phyloP scores from a whole-genome alignment of 768 basidiomycete genomes.

The Boletus sp. region DNA sequence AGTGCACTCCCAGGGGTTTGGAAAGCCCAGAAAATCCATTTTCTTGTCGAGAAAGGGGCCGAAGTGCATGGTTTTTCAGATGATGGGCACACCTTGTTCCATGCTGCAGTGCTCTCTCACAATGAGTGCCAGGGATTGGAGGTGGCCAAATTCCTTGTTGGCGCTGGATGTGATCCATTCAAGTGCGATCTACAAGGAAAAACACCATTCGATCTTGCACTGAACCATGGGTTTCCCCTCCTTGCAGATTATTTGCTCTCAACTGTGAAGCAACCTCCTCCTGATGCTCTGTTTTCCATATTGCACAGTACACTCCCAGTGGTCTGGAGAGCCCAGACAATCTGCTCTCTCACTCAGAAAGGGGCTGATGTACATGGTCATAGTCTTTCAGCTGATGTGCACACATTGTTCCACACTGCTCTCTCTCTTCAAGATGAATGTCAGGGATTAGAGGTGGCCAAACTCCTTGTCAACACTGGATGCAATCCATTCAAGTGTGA shows the following conservation, averaged over 20 bases:
- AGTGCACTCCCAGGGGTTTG: not conserved
- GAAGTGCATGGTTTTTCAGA: not conserved
- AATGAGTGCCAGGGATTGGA: not conserved
- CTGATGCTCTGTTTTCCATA: not conserved
- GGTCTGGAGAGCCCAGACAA: too few relatives aligned
- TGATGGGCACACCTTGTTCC: not conserved
- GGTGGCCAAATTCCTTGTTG: not conserved
- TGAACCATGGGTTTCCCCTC: not conserved
- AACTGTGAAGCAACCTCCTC: not conserved
- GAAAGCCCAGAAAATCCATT: not conserved
- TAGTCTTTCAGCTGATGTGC: not conserved
- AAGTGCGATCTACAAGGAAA: not conserved
- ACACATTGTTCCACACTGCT: not conserved
- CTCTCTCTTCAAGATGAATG: too few relatives aligned
- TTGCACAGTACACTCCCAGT: not conserved
- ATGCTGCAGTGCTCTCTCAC: not conserved
- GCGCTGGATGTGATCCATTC: constrained; percentile 7
- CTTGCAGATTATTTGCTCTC: not conserved
- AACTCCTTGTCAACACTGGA: constrained; percentile 2
- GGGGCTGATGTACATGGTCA: too few relatives aligned
- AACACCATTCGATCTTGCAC: constrained; percentile 8
- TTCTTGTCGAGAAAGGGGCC: not conserved
- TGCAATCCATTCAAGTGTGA: not conserved
- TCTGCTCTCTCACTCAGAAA: too few relatives aligned
- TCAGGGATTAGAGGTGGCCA: not conserved